Base-by-base conservation (phyloP, 306 rosid species). In the Cicer arietinum region DNA sequence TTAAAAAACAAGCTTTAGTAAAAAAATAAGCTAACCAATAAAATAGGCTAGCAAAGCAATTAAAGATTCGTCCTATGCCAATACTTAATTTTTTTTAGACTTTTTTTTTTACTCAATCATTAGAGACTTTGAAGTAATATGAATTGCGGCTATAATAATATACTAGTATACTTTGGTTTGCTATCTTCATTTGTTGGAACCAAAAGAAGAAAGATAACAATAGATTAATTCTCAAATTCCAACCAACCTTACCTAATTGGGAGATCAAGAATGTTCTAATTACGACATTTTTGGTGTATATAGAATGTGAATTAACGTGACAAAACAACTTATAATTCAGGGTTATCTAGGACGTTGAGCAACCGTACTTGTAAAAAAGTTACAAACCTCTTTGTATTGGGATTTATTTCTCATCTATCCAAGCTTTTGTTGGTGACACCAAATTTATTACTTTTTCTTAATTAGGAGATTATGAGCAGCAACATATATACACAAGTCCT, bases 181-280 rank as follows among this genome's bases (percentile, higher is more conserved):
- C 6, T 48, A 10, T 47, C 14, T 14, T 14, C 25, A 44, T 30
- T 54, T 45, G 17, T 12, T 47, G 5, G 42, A 65, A 40, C 65
- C 48, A 50, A 50, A 22, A 42, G 63, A 70, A 52, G 13, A 13
- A 77, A 59, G 6, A 57, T n/a, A 39, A 22, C 7, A 48, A 20
- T 7, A 40, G 12, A 1, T 48, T 77, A 67, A 17, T 50, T 61
- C 18, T 69, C 61, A 75, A 68, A 44, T 76, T 81, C 81, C 46
- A 6, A 76, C 74, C 81, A 76, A 81, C 69, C 61, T 70, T n/a
- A 81, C 84, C 84, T 69, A 81, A 76, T 39, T 75, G 17, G 17
- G 37, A 65, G 77, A 61, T 62, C 10, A 53, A 53, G 51, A 66
- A 7, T 50, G 41, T 80, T 68, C 73, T 22, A 43, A 43, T 13